Evolutionary conservation across 805 yeast species (phyloP).

Genomic region (Tetrapisispora taiwanensis): DNA sequence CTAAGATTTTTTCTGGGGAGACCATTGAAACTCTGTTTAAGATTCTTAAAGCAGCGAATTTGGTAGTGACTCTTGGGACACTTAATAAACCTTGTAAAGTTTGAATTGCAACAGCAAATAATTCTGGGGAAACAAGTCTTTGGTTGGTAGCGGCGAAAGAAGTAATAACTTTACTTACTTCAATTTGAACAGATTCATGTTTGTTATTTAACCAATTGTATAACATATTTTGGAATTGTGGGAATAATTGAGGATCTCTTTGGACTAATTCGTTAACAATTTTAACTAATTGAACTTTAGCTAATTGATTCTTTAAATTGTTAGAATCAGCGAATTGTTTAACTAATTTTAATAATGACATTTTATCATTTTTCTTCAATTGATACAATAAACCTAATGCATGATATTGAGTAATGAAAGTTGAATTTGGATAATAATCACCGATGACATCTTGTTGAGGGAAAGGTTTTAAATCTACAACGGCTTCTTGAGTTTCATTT

Average conservation of each 20-base stretch:
- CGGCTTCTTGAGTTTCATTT: conserved; percentile 90
- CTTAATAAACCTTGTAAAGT: conserved; percentile 66
- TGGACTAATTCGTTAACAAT: conserved; percentile 60
- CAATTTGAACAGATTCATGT: conserved; percentile 83
- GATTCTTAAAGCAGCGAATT: conserved; percentile 89
- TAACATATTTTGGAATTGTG: conserved; percentile 41
- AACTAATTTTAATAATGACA: conserved; percentile 86
- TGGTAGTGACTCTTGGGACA: conserved; percentile 83
- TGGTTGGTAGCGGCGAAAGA: conserved; percentile 42
- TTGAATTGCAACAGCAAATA: conserved; percentile 58
- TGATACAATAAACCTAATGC: conserved; percentile 86
- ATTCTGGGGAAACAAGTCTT: conserved; percentile 48
- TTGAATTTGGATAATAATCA: conserved; percentile 52
- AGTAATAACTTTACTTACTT: conserved; percentile 60
- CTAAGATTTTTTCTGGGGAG: conserved; percentile 67
- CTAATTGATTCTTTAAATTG: conserved; percentile 67
- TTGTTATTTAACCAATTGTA: conserved; percentile 65
- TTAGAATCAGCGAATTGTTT: conserved; percentile 59
- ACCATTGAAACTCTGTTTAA: conserved; percentile 75
- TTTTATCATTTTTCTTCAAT: conserved; percentile 80
- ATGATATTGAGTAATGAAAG: conserved; percentile 86
- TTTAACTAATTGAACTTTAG: conserved; percentile 76
- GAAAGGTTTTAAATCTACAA: conserved; percentile 36
- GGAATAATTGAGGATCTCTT: conserved; percentile 58
- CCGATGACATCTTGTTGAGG: conserved; percentile 30